Base-by-base conservation (phyloP, 345 rosid genomes). In the Diplotaxis tenuifolia region DNA sequence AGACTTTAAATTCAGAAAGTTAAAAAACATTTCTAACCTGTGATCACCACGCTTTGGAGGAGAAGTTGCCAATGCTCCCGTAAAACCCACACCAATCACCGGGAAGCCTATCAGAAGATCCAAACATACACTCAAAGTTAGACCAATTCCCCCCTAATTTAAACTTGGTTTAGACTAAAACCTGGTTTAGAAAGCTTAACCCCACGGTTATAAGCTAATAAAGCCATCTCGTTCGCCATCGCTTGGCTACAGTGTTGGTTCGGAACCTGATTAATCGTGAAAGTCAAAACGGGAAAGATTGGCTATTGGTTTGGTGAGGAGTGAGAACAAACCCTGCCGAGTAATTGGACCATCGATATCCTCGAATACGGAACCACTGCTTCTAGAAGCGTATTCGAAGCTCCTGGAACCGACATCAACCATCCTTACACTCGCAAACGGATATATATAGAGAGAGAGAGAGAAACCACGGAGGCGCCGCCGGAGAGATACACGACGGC, bases 331-430 rank as follows among this genome's bases (percentile, higher is more conserved):
- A 91, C 98, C 96, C 81, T 84, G 59, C 84, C 88, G 36, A 92
- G 92, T 54, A 90, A 83, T 64, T 95, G 96, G 29, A 85, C 73
- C 73, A 68, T 73, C 40, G 97, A 86, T 73, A 82, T 80, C 60
- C 78, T 71, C 57, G 97, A 87, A 81, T 92, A 92, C 1, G 99
- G 97, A 18, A 92, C 83, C 55, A 90, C 82, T 3, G 88, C 84
- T 84, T 95, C 99, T 2, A 95, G 94, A 34, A 95, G 86, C 11
- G 99, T 92, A 68, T 74, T 88, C 28, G 96, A 68, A 69, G 99
- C 96, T 82, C 99, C 97, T 4, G 99, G 96, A 2, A 95, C 87
- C 0, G 99, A 82, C 79, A 84, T 80, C 80, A 95, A 79, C 88
- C 85, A n/a, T n/a, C n/a, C n/a, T n/a, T n/a, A n/a, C n/a, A n/a